Evolutionary conservation across 2,329 filamentous ascomycete species (phyloP), one percentile per base, ranked within the genome.

Genomic region (Tolypocladium inflatum): DNA sequence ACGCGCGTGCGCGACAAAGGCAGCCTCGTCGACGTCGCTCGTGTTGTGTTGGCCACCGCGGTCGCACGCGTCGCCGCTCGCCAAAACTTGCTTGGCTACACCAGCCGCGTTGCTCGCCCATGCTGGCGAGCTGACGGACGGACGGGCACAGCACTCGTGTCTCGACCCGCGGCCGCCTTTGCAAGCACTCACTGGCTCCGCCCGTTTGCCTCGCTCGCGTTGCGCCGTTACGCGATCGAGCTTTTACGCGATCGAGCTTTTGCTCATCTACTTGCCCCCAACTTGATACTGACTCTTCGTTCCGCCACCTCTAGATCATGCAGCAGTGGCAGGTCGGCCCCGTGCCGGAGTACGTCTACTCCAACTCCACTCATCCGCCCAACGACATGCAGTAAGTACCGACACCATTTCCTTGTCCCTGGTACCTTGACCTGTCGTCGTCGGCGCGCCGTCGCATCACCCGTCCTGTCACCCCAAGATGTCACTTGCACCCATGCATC

Each of bases 301-400:
- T 61, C 58, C 59, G 61, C 60, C 61, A 61, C 62, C 61, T 62
- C 60, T 68, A 82, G 79, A 79, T 73, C 73, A 83, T 83, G 80
- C 78, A 83, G 75, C 80, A 82, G 73, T 83, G 80, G 80, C 79
- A 82, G 72, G 78, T 83, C 71, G 79, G 80, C 74, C 80, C 80
- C 65, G 76, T 83, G 73, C 80, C 80, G 74, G 80, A 82, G 72
- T 81, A 82, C 74, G 76, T 82, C 66, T 82, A 80, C 74, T 73
- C 77, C 70, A 79, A 77, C 72, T 74, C 75, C 71, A 74, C 78
- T 66, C 79, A 80, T 67, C 78, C 79, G 68, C 74, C 77, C 64
- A 80, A 78, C 73, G 79, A 81, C 63, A 79, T 82, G 71, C 80
- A 82, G 80, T 83, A 76, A 83, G 81, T 83, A 76, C 57, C 59